A percentile compares a stretch with the other conserved stretches of the same genome.
Evolutionary conservation across 1,139 yeast species (phyloP).

Genomic region (Magnusiomyces starmeri): DNA sequence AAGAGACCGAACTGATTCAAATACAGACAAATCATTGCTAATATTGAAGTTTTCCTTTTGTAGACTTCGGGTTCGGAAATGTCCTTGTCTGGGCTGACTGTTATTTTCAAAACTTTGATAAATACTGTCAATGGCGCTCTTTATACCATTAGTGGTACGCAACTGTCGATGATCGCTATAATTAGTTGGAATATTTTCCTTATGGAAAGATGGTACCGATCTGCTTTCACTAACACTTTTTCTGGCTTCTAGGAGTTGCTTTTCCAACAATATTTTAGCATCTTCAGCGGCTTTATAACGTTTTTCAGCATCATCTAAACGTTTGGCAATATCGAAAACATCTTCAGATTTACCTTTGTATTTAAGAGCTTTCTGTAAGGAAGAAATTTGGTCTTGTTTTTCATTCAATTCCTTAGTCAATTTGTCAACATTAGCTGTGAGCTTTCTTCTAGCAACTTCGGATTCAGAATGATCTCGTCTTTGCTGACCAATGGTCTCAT

Average conservation of each 20-base stretch:
- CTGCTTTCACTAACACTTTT: slow-evolving; percentile 11
- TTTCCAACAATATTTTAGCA: slow-evolving; percentile 25
- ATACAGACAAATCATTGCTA: slow-evolving; percentile 11
- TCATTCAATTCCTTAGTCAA: slow-evolving; percentile 26
- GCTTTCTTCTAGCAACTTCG: slow-evolving; percentile 27
- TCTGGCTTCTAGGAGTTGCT: slow-evolving; percentile 28
- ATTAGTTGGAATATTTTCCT: background rate
- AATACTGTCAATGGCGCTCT: slow-evolving; percentile 15
- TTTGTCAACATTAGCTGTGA: slow-evolving; percentile 23
- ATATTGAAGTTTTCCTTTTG: slow-evolving; percentile 8
- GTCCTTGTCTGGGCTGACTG: slow-evolving; percentile 3
- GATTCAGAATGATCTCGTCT: slow-evolving; percentile 27
- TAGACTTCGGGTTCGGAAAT: slow-evolving; percentile 9
- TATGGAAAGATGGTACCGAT: background rate
- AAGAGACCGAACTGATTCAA: slow-evolving; percentile 18
- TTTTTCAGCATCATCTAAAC: slow-evolving; percentile 27
- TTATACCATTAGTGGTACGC: slow-evolving; percentile 15
- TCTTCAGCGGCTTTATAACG: slow-evolving; percentile 28
- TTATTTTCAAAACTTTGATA: slow-evolving; percentile 12
- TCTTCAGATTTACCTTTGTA: slow-evolving; percentile 17
- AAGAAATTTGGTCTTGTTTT: slow-evolving; percentile 25
- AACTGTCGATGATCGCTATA: background rate
- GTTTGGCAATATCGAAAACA: slow-evolving; percentile 27
- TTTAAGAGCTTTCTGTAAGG: slow-evolving; percentile 25
- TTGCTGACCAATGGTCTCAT: slow-evolving; percentile 24